phyloP scores from a whole-genome alignment of 2,329 filamentous ascomycete genomes.

The Claviceps sp. region DNA sequence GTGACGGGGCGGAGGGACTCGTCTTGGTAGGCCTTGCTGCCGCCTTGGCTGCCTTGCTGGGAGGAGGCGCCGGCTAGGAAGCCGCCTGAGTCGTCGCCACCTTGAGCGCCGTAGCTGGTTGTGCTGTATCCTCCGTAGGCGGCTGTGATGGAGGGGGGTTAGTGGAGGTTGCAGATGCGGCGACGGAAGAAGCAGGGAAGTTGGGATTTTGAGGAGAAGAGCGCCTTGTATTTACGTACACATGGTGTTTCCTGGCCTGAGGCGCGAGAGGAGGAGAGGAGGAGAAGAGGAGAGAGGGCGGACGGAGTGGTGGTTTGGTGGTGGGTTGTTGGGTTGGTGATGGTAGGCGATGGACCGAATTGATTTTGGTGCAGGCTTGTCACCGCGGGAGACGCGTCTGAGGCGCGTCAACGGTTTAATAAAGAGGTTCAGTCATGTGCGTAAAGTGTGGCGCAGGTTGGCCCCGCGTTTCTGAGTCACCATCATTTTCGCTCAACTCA shows the following conservation, averaged over 20 bases:
- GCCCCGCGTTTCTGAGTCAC: not conserved
- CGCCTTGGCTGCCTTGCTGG: conserved; percentile 43
- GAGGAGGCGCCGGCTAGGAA: conserved; percentile 47
- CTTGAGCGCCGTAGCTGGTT: conserved; percentile 36
- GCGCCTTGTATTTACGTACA: not conserved
- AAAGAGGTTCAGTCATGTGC: conserved; percentile 4
- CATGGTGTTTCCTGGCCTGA: not conserved
- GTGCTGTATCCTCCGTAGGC: conserved; percentile 37
- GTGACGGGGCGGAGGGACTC: conserved; percentile 88
- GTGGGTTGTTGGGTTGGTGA: conserved; percentile 6
- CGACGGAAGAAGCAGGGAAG: not conserved
- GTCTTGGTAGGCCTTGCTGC: conserved; percentile 50
- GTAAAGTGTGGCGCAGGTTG: not conserved
- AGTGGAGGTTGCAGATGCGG: too few relatives aligned
- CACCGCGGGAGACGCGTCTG: conserved; percentile 6
- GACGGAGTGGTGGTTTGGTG: conserved; percentile 7
- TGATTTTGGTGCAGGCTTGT: not conserved
- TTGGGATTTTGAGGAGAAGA: conserved; percentile 2
- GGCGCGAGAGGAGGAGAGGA: not conserved
- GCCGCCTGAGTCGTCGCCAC: conserved; percentile 47
- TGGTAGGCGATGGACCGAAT: not conserved
- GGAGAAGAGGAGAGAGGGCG: not conserved
- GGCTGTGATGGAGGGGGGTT: conserved; percentile 16
- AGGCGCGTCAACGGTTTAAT: conserved; percentile 4
- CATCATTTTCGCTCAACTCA: not conserved